Conservation (phyloP, 257 asterid species). For the Nicotiana noctiflora region DNA sequence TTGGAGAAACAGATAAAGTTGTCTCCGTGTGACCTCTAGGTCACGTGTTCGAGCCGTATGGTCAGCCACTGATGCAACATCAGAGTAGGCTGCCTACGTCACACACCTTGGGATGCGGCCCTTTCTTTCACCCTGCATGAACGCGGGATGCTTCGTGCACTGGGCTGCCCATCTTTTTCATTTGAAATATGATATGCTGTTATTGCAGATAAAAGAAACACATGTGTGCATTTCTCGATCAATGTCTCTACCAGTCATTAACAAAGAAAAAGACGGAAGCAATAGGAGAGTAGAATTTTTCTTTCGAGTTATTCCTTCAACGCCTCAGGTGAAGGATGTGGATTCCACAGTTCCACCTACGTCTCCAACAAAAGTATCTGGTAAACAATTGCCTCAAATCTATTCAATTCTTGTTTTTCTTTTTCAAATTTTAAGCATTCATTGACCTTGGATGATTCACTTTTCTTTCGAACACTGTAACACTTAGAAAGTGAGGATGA, state of each 20-base stretch:
- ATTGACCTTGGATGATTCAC: background rate
- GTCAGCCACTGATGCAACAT: too few species aligned
- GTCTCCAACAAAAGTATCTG: conserved; percentile 32
- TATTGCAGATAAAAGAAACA: conserved; percentile 42
- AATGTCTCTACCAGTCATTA: conserved; percentile 60
- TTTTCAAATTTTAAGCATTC: background rate
- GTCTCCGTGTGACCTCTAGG: too few species aligned
- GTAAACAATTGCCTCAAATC: conserved; percentile 24
- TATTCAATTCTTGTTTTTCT: background rate
- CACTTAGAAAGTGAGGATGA: background rate
- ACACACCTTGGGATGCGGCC: too few species aligned
- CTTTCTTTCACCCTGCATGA: too few species aligned
- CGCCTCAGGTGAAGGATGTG: conserved; percentile 51
- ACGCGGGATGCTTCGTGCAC: too few species aligned
- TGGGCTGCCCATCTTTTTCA: too few species aligned
- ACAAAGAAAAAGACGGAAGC: conserved; percentile 40
- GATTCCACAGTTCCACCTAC: conserved; percentile 21
- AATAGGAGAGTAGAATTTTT: conserved; percentile 47
- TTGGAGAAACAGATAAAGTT: too few species aligned
- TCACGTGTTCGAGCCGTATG: too few species aligned
- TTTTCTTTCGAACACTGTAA: background rate
- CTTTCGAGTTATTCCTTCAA: conserved; percentile 76
- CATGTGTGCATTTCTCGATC: conserved; percentile 49
- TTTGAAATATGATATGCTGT: conserved; percentile 3
- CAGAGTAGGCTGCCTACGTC: too few species aligned